Evolutionary conservation across 495 filamentous ascomycete genomes (phyloP).

Genomic region (Apodospora peruviana): DNA sequence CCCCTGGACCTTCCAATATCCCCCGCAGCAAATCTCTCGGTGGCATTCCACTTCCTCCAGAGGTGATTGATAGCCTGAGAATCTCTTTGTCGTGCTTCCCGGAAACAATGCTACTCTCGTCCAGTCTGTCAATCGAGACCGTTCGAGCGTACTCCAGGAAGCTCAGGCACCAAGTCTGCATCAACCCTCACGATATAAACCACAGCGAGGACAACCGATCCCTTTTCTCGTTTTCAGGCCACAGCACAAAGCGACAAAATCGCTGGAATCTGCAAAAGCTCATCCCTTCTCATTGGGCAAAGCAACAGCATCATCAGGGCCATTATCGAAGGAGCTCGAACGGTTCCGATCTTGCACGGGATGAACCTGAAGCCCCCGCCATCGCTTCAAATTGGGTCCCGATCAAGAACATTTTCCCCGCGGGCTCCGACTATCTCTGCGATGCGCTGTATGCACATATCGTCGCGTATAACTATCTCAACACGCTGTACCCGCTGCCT

Average conservation of each 20-base stretch:
- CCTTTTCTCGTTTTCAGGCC: slow-evolving; percentile 10
- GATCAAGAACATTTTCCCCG: slow-evolving; percentile 55
- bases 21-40: not conserved
- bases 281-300: slow-evolving; percentile 10
- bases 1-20: not conserved
- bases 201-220: slow-evolving; percentile 12
- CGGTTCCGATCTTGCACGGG: slow-evolving; percentile 2
- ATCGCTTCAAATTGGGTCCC: slow-evolving; percentile 32
- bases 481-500: slow-evolving; percentile 31
- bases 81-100: slow-evolving; percentile 38
- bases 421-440: slow-evolving; percentile 48
- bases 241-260: slow-evolving; percentile 3
- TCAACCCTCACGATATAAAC: not conserved
- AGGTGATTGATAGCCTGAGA: slow-evolving; percentile 36
- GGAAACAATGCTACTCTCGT: slow-evolving; percentile 41
- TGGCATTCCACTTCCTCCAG: slow-evolving; percentile 32
- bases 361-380: not conserved
- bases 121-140: slow-evolving; percentile 40
- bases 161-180: slow-evolving; percentile 20
- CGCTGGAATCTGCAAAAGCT: slow-evolving; percentile 21
- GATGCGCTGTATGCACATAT: slow-evolving; percentile 61
- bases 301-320: slow-evolving; percentile 7
- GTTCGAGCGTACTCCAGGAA: slow-evolving; percentile 41
- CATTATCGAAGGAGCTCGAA: not conserved
- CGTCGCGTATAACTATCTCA: slow-evolving; percentile 57